Evolutionary conservation across 1,139 yeast genomes (phyloP), one percentile per base, ranked within the genome.

Genomic region (Taphrina deformans): DNA sequence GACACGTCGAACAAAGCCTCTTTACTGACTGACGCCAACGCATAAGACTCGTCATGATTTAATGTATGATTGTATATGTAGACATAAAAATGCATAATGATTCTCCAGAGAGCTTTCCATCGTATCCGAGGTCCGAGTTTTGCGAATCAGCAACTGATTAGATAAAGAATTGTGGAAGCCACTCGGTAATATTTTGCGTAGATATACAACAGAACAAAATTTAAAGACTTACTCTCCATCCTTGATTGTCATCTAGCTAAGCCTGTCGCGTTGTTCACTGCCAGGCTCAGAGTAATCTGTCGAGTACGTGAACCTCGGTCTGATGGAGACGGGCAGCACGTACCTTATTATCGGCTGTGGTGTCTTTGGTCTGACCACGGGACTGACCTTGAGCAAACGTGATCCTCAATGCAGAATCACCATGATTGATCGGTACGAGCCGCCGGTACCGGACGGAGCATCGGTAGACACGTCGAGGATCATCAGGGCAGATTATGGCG

Each of bases 301-400:
- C n/a, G n/a, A n/a, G n/a, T n/a, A n/a, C n/a, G n/a, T n/a, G n/a
- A n/a, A n/a, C n/a, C n/a, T n/a, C n/a, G n/a, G n/a, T n/a, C n/a
- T n/a, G n/a, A n/a, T n/a, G 35, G 14, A 31, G 33, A 48, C 27
- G 53, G 35, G 9, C 7, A 27, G 26, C 35, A 48, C 53, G 27
- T 59, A 48, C 26, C 52, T 78, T 41, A 75, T 80, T 24, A 73
- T 80, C 33, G 83, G 83, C 2, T 78, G 81, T 0, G 83, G 83
- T 26, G 80, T 78, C 7, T 80, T 80, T 74, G 83, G 84, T 1
- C 73, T 80, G 26, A 79, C 83, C n/a, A 74, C 80, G 5, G 81
- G 82, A 2, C 73, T 75, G 16, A 72, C 78, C 33, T 71, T 81
- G 23, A 73, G 76, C 0, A 55, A 58, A 10, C 53, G 55, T n/a